Percentiles rank a stretch among this genome's conserved stretches.
phyloP scores from a whole-genome alignment of 106 monocot species.

The Iris macrosiphon region DNA sequence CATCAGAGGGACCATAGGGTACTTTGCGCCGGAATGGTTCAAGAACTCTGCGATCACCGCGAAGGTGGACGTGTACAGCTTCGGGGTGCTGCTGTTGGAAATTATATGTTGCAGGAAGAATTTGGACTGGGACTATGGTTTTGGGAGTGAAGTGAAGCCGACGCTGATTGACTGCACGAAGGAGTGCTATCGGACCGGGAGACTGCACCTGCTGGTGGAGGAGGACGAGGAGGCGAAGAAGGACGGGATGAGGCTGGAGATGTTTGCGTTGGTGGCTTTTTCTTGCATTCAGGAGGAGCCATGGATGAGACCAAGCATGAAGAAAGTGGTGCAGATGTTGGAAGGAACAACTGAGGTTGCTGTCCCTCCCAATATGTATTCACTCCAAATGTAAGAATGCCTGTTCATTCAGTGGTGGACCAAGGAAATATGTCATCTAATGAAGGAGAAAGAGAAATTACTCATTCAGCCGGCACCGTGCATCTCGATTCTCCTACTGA shows the following conservation, averaged over 20 bases:
- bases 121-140: conserved; percentile 11
- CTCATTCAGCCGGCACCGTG: no score
- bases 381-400: no score
- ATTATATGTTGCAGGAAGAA: conserved; percentile 33
- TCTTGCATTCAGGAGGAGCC: conserved; percentile 21
- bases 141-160: conserved; percentile 12
- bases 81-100: conserved; percentile 45
- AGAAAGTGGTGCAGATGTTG: conserved; percentile 20
- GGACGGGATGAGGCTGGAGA: conserved; percentile 14
- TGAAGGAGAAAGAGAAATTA: no score
- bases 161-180: conserved; percentile 26
- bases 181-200: conserved; percentile 15
- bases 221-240: conserved; percentile 16
- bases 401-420: no score
- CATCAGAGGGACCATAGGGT: conserved; percentile 29
- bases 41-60: conserved; percentile 29
- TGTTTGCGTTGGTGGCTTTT: conserved; percentile 19
- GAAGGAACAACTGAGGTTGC: conserved; percentile 9
- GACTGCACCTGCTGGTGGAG: conserved; percentile 23
- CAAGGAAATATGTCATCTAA: no score
- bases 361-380: conserved; percentile 8
- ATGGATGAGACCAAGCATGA: conserved; percentile 14
- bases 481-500: no score
- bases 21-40: conserved; percentile 60
- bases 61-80: conserved; percentile 56